Percentiles rank a stretch among this genome's conserved stretches.
Conservation (phyloP, 139 green algal genomes). For the Zygnema circumcarinatum region DNA sequence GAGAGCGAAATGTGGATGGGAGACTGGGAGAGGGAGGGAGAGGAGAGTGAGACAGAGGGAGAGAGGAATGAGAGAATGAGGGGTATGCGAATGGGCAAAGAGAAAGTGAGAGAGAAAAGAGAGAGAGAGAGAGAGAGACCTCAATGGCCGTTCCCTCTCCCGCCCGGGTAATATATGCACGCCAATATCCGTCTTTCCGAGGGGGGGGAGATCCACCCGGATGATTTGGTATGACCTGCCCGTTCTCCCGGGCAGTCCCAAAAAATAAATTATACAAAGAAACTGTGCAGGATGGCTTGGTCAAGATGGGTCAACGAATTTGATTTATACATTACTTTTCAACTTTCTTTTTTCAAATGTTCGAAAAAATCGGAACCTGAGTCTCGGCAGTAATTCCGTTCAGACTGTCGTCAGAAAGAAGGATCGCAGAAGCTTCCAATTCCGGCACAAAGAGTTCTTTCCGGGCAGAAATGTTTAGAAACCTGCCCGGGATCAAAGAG, state of each 20-base stretch:
- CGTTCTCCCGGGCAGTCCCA: no score
- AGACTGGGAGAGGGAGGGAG: no score
- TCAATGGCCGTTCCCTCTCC: conserved; percentile 52
- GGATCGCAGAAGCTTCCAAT: not conserved
- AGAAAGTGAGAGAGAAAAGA: no score
- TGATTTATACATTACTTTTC: no score
- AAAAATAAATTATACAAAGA: no score
- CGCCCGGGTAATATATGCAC: conserved; percentile 60
- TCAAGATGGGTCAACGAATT: no score
- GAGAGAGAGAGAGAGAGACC: conserved; percentile 33
- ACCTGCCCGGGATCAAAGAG: no score
- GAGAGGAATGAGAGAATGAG: not conserved
- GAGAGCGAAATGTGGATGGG: not conserved
- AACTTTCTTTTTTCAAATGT: no score
- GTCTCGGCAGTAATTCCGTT: conserved; percentile 22
- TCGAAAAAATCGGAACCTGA: not conserved
- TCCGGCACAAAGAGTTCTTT: conserved; percentile 59
- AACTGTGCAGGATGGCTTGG: no score
- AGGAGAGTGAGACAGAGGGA: no score
- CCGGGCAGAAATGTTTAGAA: conserved; percentile 44
- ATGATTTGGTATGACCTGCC: conserved; percentile 55
- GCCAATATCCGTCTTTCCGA: conserved; percentile 64
- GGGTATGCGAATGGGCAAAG: not conserved
- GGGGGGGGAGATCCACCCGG: not conserved
- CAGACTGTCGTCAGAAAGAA: conserved; percentile 24